Evolutionary conservation across 805 yeast species (phyloP).

Genomic region (Lachancea dasiensis): DNA sequence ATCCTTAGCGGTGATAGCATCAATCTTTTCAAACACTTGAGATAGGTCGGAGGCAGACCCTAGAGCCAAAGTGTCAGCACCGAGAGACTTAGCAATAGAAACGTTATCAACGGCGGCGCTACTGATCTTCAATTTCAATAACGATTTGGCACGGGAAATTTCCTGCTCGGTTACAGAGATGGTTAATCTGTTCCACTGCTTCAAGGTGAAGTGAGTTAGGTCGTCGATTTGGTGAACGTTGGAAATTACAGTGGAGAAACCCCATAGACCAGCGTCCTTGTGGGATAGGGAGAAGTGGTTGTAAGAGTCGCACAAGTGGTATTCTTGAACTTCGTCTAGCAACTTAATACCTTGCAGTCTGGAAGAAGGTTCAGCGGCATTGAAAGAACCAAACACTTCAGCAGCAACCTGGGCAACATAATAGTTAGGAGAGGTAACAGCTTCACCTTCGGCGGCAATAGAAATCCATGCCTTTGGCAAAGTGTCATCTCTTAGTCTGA

Average conservation of each 20-base stretch:
- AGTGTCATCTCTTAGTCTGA: constrained; percentile 84
- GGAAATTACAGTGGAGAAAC: constrained; percentile 62
- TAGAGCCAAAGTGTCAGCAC: constrained; percentile 49
- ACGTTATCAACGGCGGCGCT: constrained; percentile 42
- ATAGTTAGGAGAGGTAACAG: constrained; percentile 55
- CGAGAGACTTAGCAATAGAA: constrained; percentile 52
- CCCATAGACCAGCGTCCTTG: constrained; percentile 81
- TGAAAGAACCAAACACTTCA: constrained; percentile 49
- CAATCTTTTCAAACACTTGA: constrained; percentile 57
- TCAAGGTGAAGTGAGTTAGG: constrained; percentile 70
- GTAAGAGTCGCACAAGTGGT: constrained; percentile 67
- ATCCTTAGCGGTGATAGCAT: constrained; percentile 53
- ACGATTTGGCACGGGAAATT: constrained; percentile 69
- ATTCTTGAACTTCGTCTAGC: constrained; percentile 60
- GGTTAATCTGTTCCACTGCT: constrained; percentile 83
- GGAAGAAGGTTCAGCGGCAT: constrained; percentile 49
- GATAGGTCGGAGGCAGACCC: constrained; percentile 58
- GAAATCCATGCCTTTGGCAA: constrained; percentile 74
- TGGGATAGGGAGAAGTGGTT: constrained; percentile 67
- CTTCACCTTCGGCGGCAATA: constrained; percentile 70
- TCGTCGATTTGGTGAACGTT: constrained; percentile 63
- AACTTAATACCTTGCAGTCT: constrained; percentile 62
- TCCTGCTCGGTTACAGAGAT: constrained; percentile 71
- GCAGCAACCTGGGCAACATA: constrained; percentile 72
- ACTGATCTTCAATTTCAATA: constrained; percentile 59